Percentiles rank a stretch among this genome's conserved stretches.
Evolutionary conservation across 306 rosid species (phyloP).

Genomic region (Pyrus bretschneideri): DNA sequence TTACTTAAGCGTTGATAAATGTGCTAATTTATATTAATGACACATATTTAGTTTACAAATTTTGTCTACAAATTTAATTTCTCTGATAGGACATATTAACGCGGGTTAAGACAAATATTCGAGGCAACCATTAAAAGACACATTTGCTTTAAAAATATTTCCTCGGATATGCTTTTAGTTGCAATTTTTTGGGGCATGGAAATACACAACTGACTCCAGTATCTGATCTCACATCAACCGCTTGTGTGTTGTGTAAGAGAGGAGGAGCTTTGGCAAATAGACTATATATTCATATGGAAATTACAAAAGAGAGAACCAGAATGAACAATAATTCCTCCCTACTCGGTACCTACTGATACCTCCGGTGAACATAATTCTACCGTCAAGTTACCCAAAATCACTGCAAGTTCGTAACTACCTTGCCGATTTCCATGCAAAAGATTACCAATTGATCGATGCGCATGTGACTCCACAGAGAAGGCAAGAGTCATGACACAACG

Average conservation of each 20-base stretch:
- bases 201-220: neutral
- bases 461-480: neutral
- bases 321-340: neutral
- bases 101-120: too few relatives aligned
- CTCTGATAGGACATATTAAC: too few relatives aligned
- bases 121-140: too few relatives aligned
- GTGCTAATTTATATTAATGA: too few relatives aligned
- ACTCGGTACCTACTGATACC: neutral
- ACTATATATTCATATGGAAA: neutral
- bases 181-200: neutral
- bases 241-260: neutral
- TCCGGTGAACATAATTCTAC: neutral
- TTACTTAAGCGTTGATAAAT: too few relatives aligned
- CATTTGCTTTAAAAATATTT: too few relatives aligned
- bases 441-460: neutral
- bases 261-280: neutral
- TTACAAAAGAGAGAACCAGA: conserved; percentile 1
- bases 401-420: too few relatives aligned
- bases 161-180: neutral
- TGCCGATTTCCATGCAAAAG: neutral
- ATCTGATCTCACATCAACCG: neutral
- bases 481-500: neutral
- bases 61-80: too few relatives aligned
- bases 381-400: neutral
- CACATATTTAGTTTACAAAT: too few relatives aligned